phyloP scores from a whole-genome alignment of 352 stramenopile genomes.

The Elongisporangium undulatum region DNA sequence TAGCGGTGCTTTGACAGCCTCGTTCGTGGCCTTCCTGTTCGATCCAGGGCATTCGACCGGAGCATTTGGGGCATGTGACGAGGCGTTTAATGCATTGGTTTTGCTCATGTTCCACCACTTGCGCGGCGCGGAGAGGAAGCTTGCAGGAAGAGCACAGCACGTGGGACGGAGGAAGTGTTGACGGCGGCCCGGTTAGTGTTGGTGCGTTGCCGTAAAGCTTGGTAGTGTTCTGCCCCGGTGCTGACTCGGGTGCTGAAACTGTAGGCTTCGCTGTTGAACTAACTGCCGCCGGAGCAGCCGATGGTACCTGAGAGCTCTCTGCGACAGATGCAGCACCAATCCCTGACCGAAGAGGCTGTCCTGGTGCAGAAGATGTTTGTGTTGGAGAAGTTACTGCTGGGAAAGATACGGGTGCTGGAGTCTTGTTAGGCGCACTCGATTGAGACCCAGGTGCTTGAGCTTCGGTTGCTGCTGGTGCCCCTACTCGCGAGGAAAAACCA shows the following conservation, averaged over 20 bases:
- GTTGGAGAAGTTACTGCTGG: too few relatives aligned
- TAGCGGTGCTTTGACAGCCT: conserved; percentile 9
- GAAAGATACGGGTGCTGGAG: too few relatives aligned
- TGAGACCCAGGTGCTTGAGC: too few relatives aligned
- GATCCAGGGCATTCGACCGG: conserved; percentile 36
- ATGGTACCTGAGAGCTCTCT: too few relatives aligned
- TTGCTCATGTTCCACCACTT: conserved; percentile 47
- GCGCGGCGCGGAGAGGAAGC: conserved; percentile 41
- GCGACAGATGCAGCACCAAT: too few relatives aligned
- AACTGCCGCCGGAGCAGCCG: too few relatives aligned
- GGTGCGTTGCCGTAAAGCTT: too few relatives aligned
- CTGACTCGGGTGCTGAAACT: neutral
- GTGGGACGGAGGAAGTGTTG: conserved; percentile 13
- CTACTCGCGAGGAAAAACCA: too few relatives aligned
- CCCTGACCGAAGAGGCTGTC: too few relatives aligned
- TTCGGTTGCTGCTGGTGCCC: too few relatives aligned
- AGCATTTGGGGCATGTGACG: conserved; percentile 32
- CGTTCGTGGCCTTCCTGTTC: conserved; percentile 37
- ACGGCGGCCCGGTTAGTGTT: conserved; percentile 2
- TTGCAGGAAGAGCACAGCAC: conserved; percentile 42
- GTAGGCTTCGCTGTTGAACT: neutral
- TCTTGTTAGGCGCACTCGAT: too few relatives aligned
- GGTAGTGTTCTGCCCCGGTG: neutral
- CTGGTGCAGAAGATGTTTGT: too few relatives aligned
- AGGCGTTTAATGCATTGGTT: conserved; percentile 52